These are phyloP conservation scores for Euryodendron excelsum DNA, from an alignment of 148 eudicot species.

Conservation along the genomic window DNA sequence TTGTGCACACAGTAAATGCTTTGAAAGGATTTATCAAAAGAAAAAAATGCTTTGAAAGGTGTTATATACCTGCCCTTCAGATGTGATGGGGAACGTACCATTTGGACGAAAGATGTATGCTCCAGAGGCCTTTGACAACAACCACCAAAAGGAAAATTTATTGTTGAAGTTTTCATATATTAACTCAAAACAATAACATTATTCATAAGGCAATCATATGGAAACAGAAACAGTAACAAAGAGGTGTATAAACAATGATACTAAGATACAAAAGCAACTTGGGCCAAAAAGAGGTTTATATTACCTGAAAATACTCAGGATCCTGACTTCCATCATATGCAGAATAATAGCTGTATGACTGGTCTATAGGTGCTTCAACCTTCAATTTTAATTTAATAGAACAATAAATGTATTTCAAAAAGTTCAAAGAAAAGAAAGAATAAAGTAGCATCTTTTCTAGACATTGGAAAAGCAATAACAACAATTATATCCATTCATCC, in stretches of 20 bases:
- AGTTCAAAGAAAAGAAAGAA: background rate
- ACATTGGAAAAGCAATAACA: background rate
- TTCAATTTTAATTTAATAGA: conserved; percentile 19
- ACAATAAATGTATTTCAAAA: background rate
- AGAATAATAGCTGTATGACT: conserved; percentile 45
- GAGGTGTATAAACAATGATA: background rate
- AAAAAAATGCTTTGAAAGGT: background rate
- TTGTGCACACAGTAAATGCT: background rate
- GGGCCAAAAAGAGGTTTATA: background rate
- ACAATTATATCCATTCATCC: background rate
- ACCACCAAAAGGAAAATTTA: background rate
- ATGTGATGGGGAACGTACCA: conserved; percentile 46
- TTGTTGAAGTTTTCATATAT: background rate
- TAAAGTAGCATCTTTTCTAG: background rate
- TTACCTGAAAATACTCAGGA: conserved; percentile 24
- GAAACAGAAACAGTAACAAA: background rate
- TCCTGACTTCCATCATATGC: conserved; percentile 38
- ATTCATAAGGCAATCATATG: background rate
- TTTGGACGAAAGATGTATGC: conserved; percentile 95
- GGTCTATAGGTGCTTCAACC: conserved; percentile 41
- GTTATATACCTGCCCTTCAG: conserved; percentile 49
- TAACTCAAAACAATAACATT: background rate
- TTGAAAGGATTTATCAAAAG: too few relatives aligned
- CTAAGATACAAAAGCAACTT: background rate
- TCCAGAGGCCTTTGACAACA: conserved; percentile 68